These are phyloP conservation scores for Ophioceras dolichostomum DNA, from an alignment of 2,329 filamentous ascomycete species.

Conservation along the genomic window DNA sequence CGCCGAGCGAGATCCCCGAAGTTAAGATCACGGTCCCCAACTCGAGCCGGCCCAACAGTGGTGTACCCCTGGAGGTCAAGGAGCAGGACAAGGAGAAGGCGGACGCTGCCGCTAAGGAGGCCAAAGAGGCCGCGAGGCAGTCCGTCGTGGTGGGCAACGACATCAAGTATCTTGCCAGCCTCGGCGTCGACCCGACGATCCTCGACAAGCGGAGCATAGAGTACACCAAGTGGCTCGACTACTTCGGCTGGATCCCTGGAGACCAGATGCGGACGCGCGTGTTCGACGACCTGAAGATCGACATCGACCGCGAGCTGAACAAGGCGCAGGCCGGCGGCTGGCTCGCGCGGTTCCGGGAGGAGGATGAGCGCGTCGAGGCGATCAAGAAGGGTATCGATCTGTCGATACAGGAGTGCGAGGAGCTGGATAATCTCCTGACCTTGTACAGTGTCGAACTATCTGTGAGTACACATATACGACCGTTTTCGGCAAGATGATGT, in stretches of 20 bases:
- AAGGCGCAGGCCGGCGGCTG: constrained; percentile 87
- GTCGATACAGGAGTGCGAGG: constrained; percentile 90
- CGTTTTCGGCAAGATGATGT: too few relatives aligned
- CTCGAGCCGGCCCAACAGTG: constrained; percentile 24
- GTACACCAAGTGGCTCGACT: constrained; percentile 70
- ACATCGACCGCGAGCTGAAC: constrained; percentile 78
- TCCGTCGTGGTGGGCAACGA: constrained; percentile 62
- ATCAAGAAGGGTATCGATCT: constrained; percentile 79
- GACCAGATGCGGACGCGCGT: constrained; percentile 62
- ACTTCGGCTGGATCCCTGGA: constrained; percentile 78
- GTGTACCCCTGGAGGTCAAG: constrained; percentile 25
- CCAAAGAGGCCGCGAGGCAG: constrained; percentile 43
- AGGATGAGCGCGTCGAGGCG: constrained; percentile 79
- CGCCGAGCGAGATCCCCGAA: constrained; percentile 34
- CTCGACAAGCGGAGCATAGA: constrained; percentile 66
- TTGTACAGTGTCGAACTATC: constrained; percentile 90
- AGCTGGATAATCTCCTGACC: constrained; percentile 86
- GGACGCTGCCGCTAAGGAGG: constrained; percentile 39
- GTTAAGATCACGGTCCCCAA: constrained; percentile 44
- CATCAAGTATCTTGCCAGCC: constrained; percentile 60
- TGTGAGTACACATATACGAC: too few relatives aligned
- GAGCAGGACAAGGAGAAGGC: constrained; percentile 15
- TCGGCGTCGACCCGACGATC: constrained; percentile 68
- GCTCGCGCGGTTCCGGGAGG: constrained; percentile 72
- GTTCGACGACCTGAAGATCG: constrained; percentile 68